phyloP scores from a whole-genome alignment of 768 basidiomycete species.

The Ramaria sp. region DNA sequence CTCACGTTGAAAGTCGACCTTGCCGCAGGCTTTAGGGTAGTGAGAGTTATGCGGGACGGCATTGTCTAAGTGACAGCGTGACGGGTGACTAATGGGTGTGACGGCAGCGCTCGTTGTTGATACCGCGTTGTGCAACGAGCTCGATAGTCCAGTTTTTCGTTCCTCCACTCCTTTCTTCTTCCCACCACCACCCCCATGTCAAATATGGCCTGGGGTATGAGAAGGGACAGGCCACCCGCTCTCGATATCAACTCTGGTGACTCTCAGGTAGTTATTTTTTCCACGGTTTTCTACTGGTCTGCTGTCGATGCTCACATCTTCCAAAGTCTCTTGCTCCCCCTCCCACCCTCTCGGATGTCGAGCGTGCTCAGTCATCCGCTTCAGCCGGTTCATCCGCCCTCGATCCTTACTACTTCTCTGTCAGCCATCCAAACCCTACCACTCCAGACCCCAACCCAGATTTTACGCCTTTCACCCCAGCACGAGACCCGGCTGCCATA shows the following conservation, averaged over 20 bases:
- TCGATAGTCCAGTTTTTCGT: not conserved
- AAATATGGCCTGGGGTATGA: conserved; percentile 20
- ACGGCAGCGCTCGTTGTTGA: conserved; percentile 3
- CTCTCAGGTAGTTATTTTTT: conserved; percentile 24
- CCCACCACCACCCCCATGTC: not conserved
- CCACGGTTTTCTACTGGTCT: conserved; percentile 13
- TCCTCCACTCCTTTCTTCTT: not conserved
- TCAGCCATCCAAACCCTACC: conserved; percentile 39
- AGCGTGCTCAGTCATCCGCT: conserved; percentile 56
- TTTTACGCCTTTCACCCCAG: conserved; percentile 58
- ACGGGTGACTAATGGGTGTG: not conserved
- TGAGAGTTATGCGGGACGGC: conserved; percentile 26
- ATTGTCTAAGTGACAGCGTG: conserved; percentile 1
- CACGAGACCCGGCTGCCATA: conserved; percentile 64
- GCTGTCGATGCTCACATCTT: conserved; percentile 9
- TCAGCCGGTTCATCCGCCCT: conserved; percentile 49
- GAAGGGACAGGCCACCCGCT: conserved; percentile 42
- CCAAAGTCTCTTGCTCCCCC: conserved; percentile 23
- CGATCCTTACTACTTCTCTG: conserved; percentile 83
- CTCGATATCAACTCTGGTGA: conserved; percentile 33
- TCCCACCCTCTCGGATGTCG: conserved; percentile 36
- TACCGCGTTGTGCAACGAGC: conserved; percentile 6
- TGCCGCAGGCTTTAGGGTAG: conserved; percentile 59
- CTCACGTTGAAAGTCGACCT: conserved; percentile 61
- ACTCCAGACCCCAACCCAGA: conserved; percentile 46